Base-by-base conservation (phyloP, 148 eudicot genomes). In the Simmondsia chinensis region DNA sequence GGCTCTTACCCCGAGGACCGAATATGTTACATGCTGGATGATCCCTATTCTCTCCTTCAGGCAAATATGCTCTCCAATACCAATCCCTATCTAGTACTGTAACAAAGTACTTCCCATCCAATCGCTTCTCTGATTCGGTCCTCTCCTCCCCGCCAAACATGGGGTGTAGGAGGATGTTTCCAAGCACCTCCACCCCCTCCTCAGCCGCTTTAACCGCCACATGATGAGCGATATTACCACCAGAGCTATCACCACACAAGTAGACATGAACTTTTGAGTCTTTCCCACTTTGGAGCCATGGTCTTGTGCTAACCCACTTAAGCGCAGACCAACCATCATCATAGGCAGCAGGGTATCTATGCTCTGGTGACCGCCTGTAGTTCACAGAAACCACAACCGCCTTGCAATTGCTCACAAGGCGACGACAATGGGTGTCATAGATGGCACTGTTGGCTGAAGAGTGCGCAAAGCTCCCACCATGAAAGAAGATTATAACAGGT, bases 1-100 rank as follows among this genome's bases (percentile, higher is more conserved):
- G 12, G 11, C 31, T 50, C 27, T 12, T 25, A 12, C 78, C 69
- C 14, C 83, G 52, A 0, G 83, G 93, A 1, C 96, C 96, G 12
- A 86, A 86, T 36, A 78, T 76, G 17, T 86, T 86, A 48, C 91
- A 78, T 1, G 95, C 95, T n/a, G 91, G 87, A 24, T 86, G 95
- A 39, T 86, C 91, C 52, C 95, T 38, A 35, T 82, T 72, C 16
- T 81, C 91, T 0, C 91, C 95, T 43, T 78, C 83, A 0, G 95
- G 95, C 0, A 86, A 26, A 46, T 59, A 86, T 0, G 95, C 91
- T 4, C 91, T 54, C 95, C 95, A 86, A 33, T 86, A 86, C 95
- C 95, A 86, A 68, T 86, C 95, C 9, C 95, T 54, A 39, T 86
- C 95, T 14, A 75, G 83, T 19, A 86, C 31, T 14, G 74, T 78